phyloP scores from a whole-genome alignment of 2,329 filamentous ascomycete species.

The Verticillium albo-atrum region DNA sequence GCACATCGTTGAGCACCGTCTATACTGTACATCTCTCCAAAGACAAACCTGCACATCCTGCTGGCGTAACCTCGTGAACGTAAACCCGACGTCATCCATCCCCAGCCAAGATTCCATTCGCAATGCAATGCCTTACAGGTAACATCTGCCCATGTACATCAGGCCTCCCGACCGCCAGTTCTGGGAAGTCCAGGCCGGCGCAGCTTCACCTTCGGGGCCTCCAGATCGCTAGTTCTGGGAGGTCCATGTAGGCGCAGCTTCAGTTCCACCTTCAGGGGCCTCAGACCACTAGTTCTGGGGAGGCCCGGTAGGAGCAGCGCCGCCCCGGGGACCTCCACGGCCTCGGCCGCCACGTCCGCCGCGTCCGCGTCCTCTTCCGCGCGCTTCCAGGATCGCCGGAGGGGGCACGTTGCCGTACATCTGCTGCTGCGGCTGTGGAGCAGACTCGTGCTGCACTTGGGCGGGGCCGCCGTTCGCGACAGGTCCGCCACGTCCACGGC shows the following conservation, averaged over 20 bases:
- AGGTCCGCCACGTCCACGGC: conserved; percentile 6
- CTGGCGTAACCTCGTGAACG: no score
- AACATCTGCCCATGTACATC: no score
- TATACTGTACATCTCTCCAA: no score
- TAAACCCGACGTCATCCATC: no score
- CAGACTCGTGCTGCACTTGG: conserved; percentile 9
- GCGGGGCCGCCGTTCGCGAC: conserved; percentile 11
- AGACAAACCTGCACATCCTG: no score
- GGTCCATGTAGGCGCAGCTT: neutral
- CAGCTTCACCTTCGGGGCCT: conserved; percentile 5
- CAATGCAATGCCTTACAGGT: no score
- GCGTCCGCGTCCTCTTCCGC: conserved; percentile 33
- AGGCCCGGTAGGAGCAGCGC: neutral
- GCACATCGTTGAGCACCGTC: no score
- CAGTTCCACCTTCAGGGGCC: no score
- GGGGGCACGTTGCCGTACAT: conserved; percentile 56
- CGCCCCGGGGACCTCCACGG: conserved; percentile 8
- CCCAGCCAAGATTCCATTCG: no score
- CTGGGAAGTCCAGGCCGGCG: neutral
- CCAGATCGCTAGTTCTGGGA: neutral
- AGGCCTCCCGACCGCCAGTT: neutral
- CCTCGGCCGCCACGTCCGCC: conserved; percentile 29
- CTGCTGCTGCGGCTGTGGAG: conserved; percentile 11
- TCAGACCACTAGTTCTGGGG: neutral
- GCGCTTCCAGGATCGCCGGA: conserved; percentile 49